Base-by-base conservation (phyloP, 2,329 filamentous ascomycete species). In the Xylariaceae sp. region DNA sequence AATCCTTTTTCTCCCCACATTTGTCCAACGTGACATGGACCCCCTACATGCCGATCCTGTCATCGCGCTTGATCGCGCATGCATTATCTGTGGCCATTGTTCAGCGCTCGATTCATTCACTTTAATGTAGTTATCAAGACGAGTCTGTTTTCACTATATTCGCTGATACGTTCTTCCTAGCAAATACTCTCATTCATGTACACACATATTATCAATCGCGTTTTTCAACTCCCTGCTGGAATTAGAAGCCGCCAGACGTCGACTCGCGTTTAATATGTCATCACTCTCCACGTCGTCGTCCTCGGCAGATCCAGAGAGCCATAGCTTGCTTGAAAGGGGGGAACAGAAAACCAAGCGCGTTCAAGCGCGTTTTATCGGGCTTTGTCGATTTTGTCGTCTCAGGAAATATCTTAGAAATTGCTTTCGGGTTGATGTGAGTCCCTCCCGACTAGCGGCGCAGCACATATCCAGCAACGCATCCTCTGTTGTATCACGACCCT, bases 371-470 rank as follows among this genome's bases (percentile, higher is more conserved):
- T 45, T 83, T 78, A 70, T 69, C 77, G 25, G 82, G 81, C 32
- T 88, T 88, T 61, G 63, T 82, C 54, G 83, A 87, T 61, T 89
- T 88, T 64, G 84, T 83, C 0, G 77, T 87, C 43, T 79, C 85
- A 52, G 85, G 86, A 47, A 88, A 88, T 55, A 85, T 88, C 38
- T 73, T 89, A 21, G 82, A 88, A 63, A 85, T 89, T 48, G 85
- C 85, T 14, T 82, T 88, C 55, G 85, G 85, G 54, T 69, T 88
- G 53, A 88, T 89, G 83, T 86, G 60, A 63, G 72, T 65, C 17
- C 17, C 19, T 32, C 16, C 7, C 27, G 27, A 14, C 7, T 12
- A 32, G 7, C 7, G 27, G 16, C 5, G 7, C 27, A n/a, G n/a
- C n/a, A n/a, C 7, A 32, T 12, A 14, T 5, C 27, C 12, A 16